Percentiles rank a stretch among this genome's conserved stretches.
Evolutionary conservation across 768 basidiomycete species (phyloP).

Genomic region (Tricholoma furcatifolium): DNA sequence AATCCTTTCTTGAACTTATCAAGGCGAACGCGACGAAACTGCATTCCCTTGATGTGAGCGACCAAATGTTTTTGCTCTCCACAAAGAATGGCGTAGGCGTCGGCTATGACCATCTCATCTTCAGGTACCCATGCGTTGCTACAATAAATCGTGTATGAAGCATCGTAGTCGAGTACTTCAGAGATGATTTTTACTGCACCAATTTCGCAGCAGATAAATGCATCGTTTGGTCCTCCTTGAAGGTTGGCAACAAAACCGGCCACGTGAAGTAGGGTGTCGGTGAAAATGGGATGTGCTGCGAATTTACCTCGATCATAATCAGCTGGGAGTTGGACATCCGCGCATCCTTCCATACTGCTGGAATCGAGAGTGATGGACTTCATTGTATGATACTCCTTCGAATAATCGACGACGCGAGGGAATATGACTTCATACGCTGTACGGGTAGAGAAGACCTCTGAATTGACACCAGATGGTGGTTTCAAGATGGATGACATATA

Average conservation of each 20-base stretch:
- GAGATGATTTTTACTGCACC: constrained; percentile 47
- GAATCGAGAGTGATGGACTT: constrained; percentile 48
- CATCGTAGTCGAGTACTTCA: constrained; percentile 36
- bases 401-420: constrained; percentile 66
- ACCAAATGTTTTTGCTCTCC: constrained; percentile 40
- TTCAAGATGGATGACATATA: constrained; percentile 30
- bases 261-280: constrained; percentile 66
- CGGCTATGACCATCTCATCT: constrained; percentile 45
- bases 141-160: constrained; percentile 52
- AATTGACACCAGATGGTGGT: constrained; percentile 19
- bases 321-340: constrained; percentile 41
- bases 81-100: constrained; percentile 48
- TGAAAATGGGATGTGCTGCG: constrained; percentile 54
- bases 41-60: constrained; percentile 54
- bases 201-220: constrained; percentile 62
- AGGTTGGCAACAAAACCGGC: constrained; percentile 72
- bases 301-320: constrained; percentile 31
- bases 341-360: constrained; percentile 50
- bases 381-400: constrained; percentile 56
- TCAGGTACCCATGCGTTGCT: constrained; percentile 41
- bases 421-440: constrained; percentile 68
- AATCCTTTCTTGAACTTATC: constrained; percentile 47
- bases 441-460: constrained; percentile 53
- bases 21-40: constrained; percentile 57
- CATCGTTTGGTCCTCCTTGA: constrained; percentile 47